These are phyloP conservation scores for Raphanus sativus DNA, from an alignment of 345 rosid species.

Conservation along the genomic window DNA sequence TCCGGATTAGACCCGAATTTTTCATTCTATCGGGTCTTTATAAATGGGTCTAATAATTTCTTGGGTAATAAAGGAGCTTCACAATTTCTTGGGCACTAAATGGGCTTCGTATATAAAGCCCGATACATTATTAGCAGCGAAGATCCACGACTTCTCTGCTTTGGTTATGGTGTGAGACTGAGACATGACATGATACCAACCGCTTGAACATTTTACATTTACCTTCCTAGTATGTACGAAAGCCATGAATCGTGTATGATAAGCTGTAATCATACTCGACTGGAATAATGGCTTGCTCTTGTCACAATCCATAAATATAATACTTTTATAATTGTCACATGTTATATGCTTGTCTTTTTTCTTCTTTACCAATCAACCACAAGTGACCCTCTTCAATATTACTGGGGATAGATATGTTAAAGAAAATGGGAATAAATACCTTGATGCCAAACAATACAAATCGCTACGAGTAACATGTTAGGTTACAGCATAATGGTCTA, in stretches of 20 bases:
- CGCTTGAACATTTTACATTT: too few relatives aligned
- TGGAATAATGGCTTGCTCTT: not conserved
- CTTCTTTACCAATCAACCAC: not conserved
- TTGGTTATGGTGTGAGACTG: too few relatives aligned
- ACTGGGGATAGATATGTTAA: not conserved
- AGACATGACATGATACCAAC: too few relatives aligned
- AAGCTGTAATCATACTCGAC: not conserved
- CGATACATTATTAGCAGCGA: too few relatives aligned
- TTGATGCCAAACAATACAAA: not conserved
- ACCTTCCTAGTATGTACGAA: too few relatives aligned
- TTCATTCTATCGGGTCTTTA: not conserved
- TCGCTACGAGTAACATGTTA: not conserved
- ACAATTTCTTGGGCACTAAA: too few relatives aligned
- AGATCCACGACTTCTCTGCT: too few relatives aligned
- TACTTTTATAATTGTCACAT: not conserved
- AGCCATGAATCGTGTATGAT: too few relatives aligned
- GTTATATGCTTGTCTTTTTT: not conserved
- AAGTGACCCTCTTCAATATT: not conserved
- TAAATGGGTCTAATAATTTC: not conserved
- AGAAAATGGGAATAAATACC: not conserved
- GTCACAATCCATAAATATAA: not conserved
- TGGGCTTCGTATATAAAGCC: too few relatives aligned
- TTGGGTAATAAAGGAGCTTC: not conserved
- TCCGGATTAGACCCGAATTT: not conserved
- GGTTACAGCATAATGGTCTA: not conserved